A percentile compares a stretch with the other conserved stretches of the same genome.
Conservation (phyloP, 2,329 filamentous ascomycete species). For the Phaeosphaeriaceae sp. region DNA sequence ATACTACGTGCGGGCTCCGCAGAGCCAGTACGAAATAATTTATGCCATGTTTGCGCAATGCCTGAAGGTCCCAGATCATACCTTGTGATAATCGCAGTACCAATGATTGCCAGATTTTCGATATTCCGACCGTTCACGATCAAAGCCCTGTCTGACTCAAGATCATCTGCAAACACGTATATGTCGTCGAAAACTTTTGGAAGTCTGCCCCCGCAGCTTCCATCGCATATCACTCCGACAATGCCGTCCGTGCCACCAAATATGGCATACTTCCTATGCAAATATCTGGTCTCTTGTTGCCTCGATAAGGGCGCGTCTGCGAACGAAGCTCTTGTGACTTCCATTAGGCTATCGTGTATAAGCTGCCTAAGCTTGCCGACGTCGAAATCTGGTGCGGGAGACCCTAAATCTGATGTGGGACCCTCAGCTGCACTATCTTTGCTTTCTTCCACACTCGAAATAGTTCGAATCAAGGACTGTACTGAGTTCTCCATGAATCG, state of each 20-base stretch:
- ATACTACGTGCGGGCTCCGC: neutral
- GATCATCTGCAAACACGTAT: conserved; percentile 14
- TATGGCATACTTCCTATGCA: conserved; percentile 1
- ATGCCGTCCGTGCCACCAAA: conserved; percentile 18
- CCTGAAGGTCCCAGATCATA: neutral
- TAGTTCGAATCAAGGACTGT: neutral
- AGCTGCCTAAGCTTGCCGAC: neutral
- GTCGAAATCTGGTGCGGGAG: neutral
- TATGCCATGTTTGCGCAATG: neutral
- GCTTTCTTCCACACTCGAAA: neutral
- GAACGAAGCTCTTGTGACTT: neutral
- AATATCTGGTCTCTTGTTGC: neutral
- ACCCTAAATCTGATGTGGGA: neutral
- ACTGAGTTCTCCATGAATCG: neutral
- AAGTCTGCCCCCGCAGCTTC: conserved; percentile 3
- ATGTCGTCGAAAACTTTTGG: conserved; percentile 10
- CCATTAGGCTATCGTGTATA: neutral
- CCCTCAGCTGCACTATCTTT: neutral
- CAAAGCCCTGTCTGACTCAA: conserved; percentile 11
- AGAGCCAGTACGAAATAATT: neutral
- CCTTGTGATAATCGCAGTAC: neutral
- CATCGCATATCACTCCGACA: conserved; percentile 11
- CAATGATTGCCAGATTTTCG: neutral
- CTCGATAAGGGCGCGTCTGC: neutral
- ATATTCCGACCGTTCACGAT: neutral